A percentile compares a stretch with the other conserved stretches of the same genome.
Evolutionary conservation across 2,329 filamentous ascomycete species (phyloP).

Genomic region (Diaporthe vexans): DNA sequence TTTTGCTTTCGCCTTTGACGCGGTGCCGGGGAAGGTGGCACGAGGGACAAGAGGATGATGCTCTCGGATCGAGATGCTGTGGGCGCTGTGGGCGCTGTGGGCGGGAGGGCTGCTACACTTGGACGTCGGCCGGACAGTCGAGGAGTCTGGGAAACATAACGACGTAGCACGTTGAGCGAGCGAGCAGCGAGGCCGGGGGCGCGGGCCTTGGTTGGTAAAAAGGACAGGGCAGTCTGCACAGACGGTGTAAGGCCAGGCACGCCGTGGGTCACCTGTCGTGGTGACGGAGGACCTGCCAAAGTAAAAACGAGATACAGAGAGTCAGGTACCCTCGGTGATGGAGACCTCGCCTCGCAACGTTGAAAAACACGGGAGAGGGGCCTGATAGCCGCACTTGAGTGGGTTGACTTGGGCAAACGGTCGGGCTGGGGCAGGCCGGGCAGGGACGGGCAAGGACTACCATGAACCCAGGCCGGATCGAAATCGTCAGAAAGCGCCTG

Average conservation of each 20-base stretch:
- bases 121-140: conserved; percentile 8
- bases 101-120: conserved; percentile 12
- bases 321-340: conserved; percentile 38
- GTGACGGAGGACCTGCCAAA: conserved; percentile 31
- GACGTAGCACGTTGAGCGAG: conserved; percentile 29
- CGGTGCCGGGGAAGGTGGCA: background rate
- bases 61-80: conserved; percentile 20
- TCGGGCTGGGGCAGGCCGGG: conserved; percentile 38
- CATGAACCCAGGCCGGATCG: conserved; percentile 32
- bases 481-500: conserved; percentile 20
- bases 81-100: conserved; percentile 5
- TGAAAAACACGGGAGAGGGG: conserved; percentile 33
- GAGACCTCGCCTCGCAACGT: conserved; percentile 31
- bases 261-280: conserved; percentile 35
- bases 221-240: conserved; percentile 34
- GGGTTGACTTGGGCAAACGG: conserved; percentile 35
- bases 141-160: conserved; percentile 30
- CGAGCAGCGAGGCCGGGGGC: conserved; percentile 17
- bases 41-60: conserved; percentile 11
- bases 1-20: background rate
- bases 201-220: conserved; percentile 25
- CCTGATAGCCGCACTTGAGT: conserved; percentile 38
- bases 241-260: conserved; percentile 33
- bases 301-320: conserved; percentile 29
- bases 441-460: conserved; percentile 39